phyloP scores from a whole-genome alignment of 345 rosid species.

The Sisymbrium altissimum region DNA sequence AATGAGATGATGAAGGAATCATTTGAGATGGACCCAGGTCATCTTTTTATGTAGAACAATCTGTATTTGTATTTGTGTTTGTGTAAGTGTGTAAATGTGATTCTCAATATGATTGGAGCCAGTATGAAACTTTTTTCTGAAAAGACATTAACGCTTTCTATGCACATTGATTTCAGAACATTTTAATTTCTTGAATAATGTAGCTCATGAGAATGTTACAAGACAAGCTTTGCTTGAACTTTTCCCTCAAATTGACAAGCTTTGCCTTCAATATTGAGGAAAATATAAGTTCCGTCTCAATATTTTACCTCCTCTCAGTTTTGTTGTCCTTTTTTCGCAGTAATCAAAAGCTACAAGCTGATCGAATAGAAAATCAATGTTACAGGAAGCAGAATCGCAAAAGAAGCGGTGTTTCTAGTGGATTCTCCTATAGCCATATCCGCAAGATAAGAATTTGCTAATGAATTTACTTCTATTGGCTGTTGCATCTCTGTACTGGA shows the following conservation, averaged over 20 bases:
- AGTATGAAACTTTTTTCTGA: background rate
- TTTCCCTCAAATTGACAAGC: background rate
- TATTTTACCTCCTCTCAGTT: background rate
- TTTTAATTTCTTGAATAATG: background rate
- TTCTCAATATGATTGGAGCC: conserved; percentile 1
- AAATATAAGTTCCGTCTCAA: background rate
- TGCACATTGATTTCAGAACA: background rate
- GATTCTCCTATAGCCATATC: conserved; percentile 17
- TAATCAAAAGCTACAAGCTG: conserved; percentile 5
- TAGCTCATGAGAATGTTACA: background rate
- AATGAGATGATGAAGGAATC: conserved; percentile 6
- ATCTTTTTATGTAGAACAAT: background rate
- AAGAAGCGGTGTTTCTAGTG: background rate
- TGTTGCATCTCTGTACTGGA: conserved; percentile 4
- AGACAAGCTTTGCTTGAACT: background rate
- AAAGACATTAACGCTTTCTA: background rate
- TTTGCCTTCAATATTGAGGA: background rate
- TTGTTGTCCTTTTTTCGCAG: background rate
- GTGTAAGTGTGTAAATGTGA: background rate
- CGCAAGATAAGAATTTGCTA: background rate
- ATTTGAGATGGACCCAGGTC: background rate
- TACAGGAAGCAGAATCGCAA: conserved; percentile 1
- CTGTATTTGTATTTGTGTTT: background rate
- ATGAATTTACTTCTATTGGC: background rate
- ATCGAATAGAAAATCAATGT: background rate